A percentile compares a stretch with the other conserved stretches of the same genome.
phyloP scores from a whole-genome alignment of 345 rosid genomes.

The Lenwebbia sp. region DNA sequence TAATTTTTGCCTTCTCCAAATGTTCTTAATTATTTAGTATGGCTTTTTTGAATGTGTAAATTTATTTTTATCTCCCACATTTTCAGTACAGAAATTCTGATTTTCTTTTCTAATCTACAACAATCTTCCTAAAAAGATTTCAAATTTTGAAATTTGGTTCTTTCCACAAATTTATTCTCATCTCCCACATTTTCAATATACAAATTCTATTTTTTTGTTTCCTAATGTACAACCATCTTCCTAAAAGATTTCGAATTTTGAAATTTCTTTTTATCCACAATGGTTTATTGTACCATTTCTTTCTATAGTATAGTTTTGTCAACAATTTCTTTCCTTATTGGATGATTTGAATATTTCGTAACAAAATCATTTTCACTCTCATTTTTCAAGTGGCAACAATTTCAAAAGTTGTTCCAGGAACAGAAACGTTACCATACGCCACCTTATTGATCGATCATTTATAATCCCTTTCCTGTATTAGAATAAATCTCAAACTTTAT shows the following conservation, averaged over 20 bases:
- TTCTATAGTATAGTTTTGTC: background rate
- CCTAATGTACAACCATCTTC: background rate
- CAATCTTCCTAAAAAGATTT: background rate
- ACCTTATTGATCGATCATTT: background rate
- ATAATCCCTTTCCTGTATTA: background rate
- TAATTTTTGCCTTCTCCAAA: background rate
- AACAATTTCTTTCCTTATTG: background rate
- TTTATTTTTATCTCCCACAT: accelerated
- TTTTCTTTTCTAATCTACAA: background rate
- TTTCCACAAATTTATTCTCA: background rate
- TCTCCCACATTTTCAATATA: accelerated
- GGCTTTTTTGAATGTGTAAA: background rate
- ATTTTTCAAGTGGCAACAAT: background rate
- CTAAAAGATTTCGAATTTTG: background rate
- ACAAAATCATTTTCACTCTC: too few relatives aligned
- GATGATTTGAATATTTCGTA: background rate
- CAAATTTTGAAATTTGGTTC: background rate
- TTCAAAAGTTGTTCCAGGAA: too few relatives aligned
- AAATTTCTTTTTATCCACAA: background rate
- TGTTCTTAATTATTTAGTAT: background rate
- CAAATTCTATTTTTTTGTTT: background rate
- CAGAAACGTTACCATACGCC: too few relatives aligned
- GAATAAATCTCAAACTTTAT: background rate
- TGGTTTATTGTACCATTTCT: background rate
- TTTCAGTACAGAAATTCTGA: background rate